These are phyloP conservation scores for Pestalotiopsis fici DNA, from an alignment of 2,329 filamentous ascomycete genomes.

Conservation along the genomic window DNA sequence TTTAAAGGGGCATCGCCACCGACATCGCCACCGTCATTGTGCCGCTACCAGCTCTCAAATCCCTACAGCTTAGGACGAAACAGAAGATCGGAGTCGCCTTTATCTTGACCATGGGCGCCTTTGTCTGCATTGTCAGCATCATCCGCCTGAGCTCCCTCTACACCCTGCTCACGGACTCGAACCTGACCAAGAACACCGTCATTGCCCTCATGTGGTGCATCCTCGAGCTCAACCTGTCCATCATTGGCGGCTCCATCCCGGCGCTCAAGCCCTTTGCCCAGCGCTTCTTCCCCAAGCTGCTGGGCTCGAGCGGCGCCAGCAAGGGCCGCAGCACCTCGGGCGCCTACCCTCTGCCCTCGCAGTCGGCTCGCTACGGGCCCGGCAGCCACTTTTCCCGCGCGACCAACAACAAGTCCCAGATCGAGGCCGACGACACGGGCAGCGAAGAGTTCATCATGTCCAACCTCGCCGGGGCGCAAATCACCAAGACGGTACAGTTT, in stretches of 20 bases:
- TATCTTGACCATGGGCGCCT: conserved; percentile 36
- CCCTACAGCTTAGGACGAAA: conserved; percentile 38
- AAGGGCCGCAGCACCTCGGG: conserved; percentile 3
- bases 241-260: conserved; percentile 24
- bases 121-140: conserved; percentile 22
- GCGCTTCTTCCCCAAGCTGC: conserved; percentile 17
- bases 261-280: conserved; percentile 23
- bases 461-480: conserved; percentile 1
- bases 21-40: conserved; percentile 29
- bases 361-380: background rate
- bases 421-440: conserved; percentile 7
- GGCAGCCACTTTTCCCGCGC: conserved; percentile 7
- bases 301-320: conserved; percentile 9
- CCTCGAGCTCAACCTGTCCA: conserved; percentile 25
- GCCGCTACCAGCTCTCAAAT: conserved; percentile 43
- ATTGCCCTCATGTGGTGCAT: conserved; percentile 23
- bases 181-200: conserved; percentile 18
- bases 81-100: conserved; percentile 44
- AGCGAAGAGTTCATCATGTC: conserved; percentile 18
- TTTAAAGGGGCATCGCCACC: conserved; percentile 19
- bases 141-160: conserved; percentile 18
- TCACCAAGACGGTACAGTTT: conserved; percentile 16
- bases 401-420: background rate
- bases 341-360: background rate
- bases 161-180: conserved; percentile 12